Percentiles rank a stretch among this genome's conserved stretches.
Conservation (phyloP, 176 grass and related monocot species). For the Zizania latifolia region DNA sequence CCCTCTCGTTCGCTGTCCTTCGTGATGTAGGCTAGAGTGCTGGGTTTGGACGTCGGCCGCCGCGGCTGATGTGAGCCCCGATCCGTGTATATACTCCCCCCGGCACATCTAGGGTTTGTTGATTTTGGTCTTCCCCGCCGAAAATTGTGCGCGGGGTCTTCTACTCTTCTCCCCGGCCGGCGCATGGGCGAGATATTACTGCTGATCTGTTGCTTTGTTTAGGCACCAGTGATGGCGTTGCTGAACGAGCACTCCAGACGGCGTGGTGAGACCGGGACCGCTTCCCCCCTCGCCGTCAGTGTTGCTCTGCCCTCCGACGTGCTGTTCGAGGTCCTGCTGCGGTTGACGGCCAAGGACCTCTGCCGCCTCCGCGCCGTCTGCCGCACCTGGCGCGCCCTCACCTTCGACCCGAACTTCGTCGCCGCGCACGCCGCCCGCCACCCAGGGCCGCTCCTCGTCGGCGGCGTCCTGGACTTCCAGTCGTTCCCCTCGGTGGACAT, state of each 20-base stretch:
- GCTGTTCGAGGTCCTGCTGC: background rate
- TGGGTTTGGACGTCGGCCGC: no score
- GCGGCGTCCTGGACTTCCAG: background rate
- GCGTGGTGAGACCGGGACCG: background rate
- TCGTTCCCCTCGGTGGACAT: background rate
- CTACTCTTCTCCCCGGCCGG: no score
- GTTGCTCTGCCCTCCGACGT: background rate
- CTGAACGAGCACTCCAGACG: background rate
- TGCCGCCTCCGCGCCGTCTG: constrained; percentile 8
- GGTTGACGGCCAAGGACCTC: background rate
- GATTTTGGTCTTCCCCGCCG: no score
- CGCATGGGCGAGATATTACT: no score
- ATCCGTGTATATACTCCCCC: no score
- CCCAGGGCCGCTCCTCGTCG: background rate
- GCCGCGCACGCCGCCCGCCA: background rate
- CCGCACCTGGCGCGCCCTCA: background rate
- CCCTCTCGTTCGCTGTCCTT: no score
- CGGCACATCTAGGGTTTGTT: no score
- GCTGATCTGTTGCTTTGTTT: no score
- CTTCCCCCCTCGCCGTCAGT: background rate
- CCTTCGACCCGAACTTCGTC: background rate
- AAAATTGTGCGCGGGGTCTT: no score
- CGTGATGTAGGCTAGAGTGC: no score
- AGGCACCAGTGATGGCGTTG: background rate
- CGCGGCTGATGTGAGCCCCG: no score